A percentile compares a stretch with the other conserved stretches of the same genome.
Evolutionary conservation across 169 alveolate species (phyloP).

Genomic region (Theileria equi): DNA sequence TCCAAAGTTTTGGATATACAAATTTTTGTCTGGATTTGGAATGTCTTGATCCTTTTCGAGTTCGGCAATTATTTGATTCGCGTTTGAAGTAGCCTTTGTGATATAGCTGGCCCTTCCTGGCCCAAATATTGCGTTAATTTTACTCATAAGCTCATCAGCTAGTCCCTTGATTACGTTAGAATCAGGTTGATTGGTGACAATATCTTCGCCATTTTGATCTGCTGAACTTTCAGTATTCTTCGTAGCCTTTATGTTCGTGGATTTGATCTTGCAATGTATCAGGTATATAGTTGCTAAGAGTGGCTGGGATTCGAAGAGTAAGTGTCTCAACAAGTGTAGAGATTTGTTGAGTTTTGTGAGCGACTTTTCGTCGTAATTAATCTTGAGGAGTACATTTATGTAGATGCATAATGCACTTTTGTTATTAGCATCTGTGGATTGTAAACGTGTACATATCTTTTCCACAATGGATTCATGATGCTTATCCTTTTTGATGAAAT

Average conservation of each 20-base stretch:
- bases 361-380: constrained; percentile 48
- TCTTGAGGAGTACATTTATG: constrained; percentile 40
- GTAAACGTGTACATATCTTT: constrained; percentile 55
- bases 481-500: constrained; percentile 39
- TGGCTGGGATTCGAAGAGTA: constrained; percentile 34
- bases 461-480: constrained; percentile 52
- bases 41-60: constrained; percentile 14
- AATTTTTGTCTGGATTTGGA: not conserved
- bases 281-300: constrained; percentile 43
- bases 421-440: constrained; percentile 17
- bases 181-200: not conserved
- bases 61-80: constrained; percentile 31
- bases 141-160: constrained; percentile 38
- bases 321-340: constrained; percentile 29
- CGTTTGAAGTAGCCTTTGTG: constrained; percentile 14
- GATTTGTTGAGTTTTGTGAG: constrained; percentile 36
- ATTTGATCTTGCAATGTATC: constrained; percentile 38
- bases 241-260: constrained; percentile 6
- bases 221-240: not conserved
- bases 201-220: not conserved
- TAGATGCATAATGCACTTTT: constrained; percentile 23
- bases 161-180: constrained; percentile 34
- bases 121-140: constrained; percentile 30
- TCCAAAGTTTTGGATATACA: constrained; percentile 21
- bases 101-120: constrained; percentile 45